Evolutionary conservation across 1,284 basidiomycete genomes (phyloP), one percentile per base, ranked within the genome.

Genomic region (Ustilago curta): DNA sequence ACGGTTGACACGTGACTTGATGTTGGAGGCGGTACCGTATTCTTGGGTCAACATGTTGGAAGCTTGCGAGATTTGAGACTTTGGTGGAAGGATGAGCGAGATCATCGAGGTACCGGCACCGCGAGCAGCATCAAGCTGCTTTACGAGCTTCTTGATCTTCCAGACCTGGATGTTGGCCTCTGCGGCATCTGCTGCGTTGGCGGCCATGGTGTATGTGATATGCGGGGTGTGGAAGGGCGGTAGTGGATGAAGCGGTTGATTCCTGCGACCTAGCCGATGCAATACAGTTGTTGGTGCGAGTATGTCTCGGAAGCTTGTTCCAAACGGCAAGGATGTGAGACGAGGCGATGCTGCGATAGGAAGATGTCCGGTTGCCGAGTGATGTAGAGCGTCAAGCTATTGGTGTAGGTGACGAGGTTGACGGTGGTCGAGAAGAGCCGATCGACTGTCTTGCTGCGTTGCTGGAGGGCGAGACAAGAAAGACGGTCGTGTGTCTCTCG

Each of bases 1-100:
- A 79, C 96, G 91, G 88, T 99, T 99, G 84, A 99, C 96, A 73
- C 97, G 94, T 80, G 95, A 97, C 87, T 99, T 99, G 89, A 99
- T 99, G 88, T 99, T 99, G 74, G 95, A 97, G 32, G 80, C 83
- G 18, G 86, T 86, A 47, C 86, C 96, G 85, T 97, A 98, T 87
- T 99, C 96, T 85, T 97, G 94, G 64, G 96, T 98, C 85, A 99
- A 90, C 95, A 99, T 97, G 73, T 91, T 92, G 56, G 91, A 91
- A 67, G 92, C 91, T 78, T 95, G 92, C 51, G 95, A 95, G 85
- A 99, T 93, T 90, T 98, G 96, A 86, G 97, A 94, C 90, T 58
- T 93, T 58, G 96, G 95, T 25, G 95, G 95, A 65, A 97, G 90
- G 86, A 99, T 96, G 80, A 99, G 89, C 86, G 93, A 94, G 88